Conservation (phyloP, 371 early-diverging fungal species). For the Syncephalastrum sp. region DNA sequence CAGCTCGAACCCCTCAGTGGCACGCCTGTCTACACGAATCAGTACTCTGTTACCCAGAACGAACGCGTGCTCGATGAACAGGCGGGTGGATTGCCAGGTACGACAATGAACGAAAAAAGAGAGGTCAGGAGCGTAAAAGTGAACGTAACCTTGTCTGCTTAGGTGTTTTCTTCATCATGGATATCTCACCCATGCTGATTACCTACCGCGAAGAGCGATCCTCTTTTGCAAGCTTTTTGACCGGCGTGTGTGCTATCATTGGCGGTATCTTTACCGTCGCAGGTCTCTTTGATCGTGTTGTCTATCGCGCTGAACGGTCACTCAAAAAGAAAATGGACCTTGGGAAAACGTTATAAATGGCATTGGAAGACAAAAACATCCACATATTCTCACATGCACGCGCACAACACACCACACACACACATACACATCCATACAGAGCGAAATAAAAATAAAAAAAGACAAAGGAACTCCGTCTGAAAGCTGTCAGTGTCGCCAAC, state of each 20-base stretch:
- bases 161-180: constrained; percentile 93
- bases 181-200: constrained; percentile 96
- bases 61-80: constrained; percentile 44
- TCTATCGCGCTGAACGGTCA: constrained; percentile 86
- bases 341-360: constrained; percentile 66
- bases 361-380: background rate
- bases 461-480: background rate
- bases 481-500: constrained; percentile 38
- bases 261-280: constrained; percentile 97
- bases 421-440: background rate
- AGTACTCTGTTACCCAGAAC: constrained; percentile 92
- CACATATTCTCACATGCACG: background rate
- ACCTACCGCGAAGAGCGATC: constrained; percentile 80
- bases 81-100: constrained; percentile 54
- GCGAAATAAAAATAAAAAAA: constrained; percentile 5
- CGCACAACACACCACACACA: too few relatives aligned
- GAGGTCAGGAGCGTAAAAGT: background rate
- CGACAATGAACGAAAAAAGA: background rate
- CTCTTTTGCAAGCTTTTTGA: constrained; percentile 86
- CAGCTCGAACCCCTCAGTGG: constrained; percentile 70
- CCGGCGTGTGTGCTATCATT: constrained; percentile 90
- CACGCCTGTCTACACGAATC: constrained; percentile 75
- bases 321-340: constrained; percentile 81
- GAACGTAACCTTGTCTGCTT: constrained; percentile 3
- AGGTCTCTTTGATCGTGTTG: constrained; percentile 83